Evolutionary conservation across 2,329 filamentous ascomycete species (phyloP), one percentile per base, ranked within the genome.

Genomic region (Westerdykella ornata): DNA sequence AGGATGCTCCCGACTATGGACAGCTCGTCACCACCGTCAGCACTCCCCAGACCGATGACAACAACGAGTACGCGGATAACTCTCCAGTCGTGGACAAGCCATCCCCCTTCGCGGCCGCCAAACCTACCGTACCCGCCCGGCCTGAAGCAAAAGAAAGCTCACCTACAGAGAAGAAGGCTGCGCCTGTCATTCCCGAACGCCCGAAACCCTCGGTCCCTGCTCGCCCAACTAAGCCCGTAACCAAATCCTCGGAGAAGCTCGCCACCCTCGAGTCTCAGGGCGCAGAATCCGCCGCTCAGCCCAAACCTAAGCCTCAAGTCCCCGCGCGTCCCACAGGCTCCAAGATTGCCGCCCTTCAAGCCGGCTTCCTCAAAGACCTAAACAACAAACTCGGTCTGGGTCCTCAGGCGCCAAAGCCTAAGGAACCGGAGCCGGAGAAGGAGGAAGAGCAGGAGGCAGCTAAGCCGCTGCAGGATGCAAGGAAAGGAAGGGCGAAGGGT

Each of bases 301-400:
- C 74, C 11, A 94, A 88, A 62, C 67, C 78, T n/a, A 97, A 96
- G 62, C 89, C 92, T 4, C 77, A 81, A 0, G 77, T 97, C 2
- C 89, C 92, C 9, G 77, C 82, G 12, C 80, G 88, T 35, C 86
- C 88, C 2, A 75, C 76, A 33, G 86, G 86, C 8, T 79, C 81
- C 55, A 97, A 97, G 71, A 94, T 98, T 62, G 88, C 89, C 13
- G 85, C 87, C 17, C 72, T 98, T 22, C 88, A 94, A 67, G 86
- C 86, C 29, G 88, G 86, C 3, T 97, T 98, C 66, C 81, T 98
- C 76, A 88, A 82, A 34, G 90, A 97, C 59, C 72, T 98, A 32
- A 95, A 97, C 66, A 89, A 88, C 55, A 84, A 88, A 37, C 73
- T 98, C 19, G 83, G 88, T 59, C 70, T 94, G 28, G 92, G 92